These are phyloP conservation scores for Logfia minima DNA, from an alignment of 129 eudicot genomes.

Conservation along the genomic window DNA sequence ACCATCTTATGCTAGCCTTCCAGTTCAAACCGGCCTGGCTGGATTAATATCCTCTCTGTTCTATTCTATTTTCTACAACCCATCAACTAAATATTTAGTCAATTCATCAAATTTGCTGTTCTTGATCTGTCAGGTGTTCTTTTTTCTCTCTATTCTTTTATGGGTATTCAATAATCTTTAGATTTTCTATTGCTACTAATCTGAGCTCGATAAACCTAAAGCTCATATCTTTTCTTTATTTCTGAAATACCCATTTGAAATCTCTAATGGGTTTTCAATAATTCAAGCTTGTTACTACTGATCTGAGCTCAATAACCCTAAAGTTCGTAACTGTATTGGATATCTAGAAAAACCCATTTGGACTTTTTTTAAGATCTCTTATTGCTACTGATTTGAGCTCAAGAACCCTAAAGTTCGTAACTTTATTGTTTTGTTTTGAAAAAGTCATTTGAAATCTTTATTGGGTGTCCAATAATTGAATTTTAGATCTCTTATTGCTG, in stretches of 20 bases:
- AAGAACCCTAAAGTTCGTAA: not conserved
- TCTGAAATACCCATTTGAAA: not conserved
- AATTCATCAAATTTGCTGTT: conserved; percentile 32
- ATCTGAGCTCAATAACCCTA: not conserved
- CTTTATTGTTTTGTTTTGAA: not conserved
- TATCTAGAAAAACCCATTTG: not conserved
- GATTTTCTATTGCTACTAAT: not conserved
- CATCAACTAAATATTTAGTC: conserved; percentile 23
- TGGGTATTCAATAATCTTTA: conserved; percentile 20
- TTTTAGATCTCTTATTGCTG: not conserved
- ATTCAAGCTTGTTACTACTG: not conserved
- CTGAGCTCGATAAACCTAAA: conserved; percentile 18
- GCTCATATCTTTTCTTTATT: not conserved
- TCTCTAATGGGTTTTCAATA: not conserved
- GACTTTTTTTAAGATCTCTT: not conserved
- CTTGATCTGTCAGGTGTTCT: conserved; percentile 39
- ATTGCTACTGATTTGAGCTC: not conserved
- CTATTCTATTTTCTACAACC: conserved; percentile 9
- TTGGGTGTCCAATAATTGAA: not conserved
- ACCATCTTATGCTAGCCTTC: conserved; percentile 42
- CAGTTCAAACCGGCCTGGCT: conserved; percentile 42
- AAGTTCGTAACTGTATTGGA: not conserved
- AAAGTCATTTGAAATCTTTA: not conserved
- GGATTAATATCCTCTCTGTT: conserved; percentile 27
- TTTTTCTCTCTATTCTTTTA: conserved; percentile 23